Base-by-base conservation (phyloP, 1,284 basidiomycete species). In the Trichosporon inkin region DNA sequence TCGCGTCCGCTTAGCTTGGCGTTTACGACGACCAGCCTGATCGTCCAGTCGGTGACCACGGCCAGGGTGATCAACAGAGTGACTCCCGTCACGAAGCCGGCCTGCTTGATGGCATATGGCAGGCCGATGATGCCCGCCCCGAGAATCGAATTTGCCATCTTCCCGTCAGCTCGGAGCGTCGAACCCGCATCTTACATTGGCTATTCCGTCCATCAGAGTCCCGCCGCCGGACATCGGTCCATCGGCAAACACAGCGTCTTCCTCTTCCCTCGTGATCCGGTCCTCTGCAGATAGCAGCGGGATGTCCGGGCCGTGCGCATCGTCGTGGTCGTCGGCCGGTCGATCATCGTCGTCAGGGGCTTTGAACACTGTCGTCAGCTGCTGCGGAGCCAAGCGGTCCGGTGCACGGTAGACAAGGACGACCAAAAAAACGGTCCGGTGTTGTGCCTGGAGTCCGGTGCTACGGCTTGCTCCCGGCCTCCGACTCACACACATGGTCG, bases 81-180 rank as follows among this genome's bases (percentile, higher is more conserved):
- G 13, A 97, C 78, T 6, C 96, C 96, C 0, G 85, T 86, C 62
- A 97, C 83, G 79, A 97, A 94, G 1, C 94, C 94, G 22, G 94
- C 92, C 81, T 95, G 89, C 67, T 87, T 86, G 61, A 97, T 80
- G 36, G 94, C 92, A 74, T 97, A 97, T 1, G 94, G 94, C 20
- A 98, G 80, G 86, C 87, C 91, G 68, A 94, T 92, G 64, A 94
- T 93, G 55, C 89, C 90, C 85, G 95, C 95, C 41, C 95, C 95
- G 22, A 99, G 81, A 56, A 99, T 98, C 6, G 92, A 94, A 76
- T 99, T 99, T 32, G 92, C 91, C 81, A 81, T 81, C 73, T 80
- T 60, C 10, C 28, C 34, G 22, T 66, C 52, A 68, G 59, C 47
- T 44, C n/a, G n/a, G 3, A 28, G 7, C 40, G 8, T n/a, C 5